Evolutionary conservation across 345 rosid species (phyloP).

Genomic region (Bruguiera sexangula): DNA sequence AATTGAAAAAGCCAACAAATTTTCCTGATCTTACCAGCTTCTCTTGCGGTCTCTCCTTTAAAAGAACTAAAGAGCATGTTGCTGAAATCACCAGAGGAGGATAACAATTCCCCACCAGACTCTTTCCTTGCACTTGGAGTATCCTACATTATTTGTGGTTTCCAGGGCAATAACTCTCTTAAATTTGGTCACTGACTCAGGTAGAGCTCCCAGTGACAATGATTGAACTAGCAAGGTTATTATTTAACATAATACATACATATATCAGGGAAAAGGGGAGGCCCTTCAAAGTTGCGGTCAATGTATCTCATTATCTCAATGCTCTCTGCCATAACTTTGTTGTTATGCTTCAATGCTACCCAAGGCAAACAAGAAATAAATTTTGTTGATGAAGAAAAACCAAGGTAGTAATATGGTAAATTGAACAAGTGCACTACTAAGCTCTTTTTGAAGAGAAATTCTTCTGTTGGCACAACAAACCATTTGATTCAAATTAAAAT

Average conservation of each 20-base stretch:
- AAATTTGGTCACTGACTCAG: too few species aligned
- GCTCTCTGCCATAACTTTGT: neutral
- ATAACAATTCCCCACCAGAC: neutral
- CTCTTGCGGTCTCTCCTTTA: neutral
- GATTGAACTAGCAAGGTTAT: neutral
- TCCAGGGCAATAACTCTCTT: too few species aligned
- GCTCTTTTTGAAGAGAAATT: too few species aligned
- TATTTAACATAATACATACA: neutral
- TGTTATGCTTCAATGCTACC: neutral
- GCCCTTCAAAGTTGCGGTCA: neutral
- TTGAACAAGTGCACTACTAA: too few species aligned
- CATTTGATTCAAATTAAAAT: too few species aligned
- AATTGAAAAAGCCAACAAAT: neutral
- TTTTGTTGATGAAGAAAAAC: neutral
- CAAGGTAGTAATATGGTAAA: too few species aligned
- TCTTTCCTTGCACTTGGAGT: too few species aligned
- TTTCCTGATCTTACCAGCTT: neutral
- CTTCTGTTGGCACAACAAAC: too few species aligned
- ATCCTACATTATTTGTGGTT: too few species aligned
- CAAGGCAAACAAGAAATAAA: neutral
- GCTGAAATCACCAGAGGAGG: neutral
- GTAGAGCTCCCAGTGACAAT: neutral
- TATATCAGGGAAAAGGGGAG: neutral
- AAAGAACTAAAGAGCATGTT: neutral
- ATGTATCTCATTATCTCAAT: neutral